Evolutionary conservation across 768 basidiomycete genomes (phyloP).

Genomic region (Tulasnella sp.): DNA sequence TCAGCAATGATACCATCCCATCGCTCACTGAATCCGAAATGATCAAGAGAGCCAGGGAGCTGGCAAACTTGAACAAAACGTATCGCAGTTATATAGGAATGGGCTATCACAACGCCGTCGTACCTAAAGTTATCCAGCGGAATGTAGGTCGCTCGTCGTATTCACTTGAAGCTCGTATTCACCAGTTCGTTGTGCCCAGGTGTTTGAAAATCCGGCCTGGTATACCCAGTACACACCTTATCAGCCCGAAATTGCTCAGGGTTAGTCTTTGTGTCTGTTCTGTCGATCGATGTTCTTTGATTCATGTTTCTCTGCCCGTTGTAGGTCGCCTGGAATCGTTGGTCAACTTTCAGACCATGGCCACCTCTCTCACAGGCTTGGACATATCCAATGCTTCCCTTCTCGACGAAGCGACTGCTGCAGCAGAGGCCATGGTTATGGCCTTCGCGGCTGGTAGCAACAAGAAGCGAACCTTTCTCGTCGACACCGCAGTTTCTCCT

Average conservation of each 20-base stretch:
- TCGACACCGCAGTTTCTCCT: constrained; percentile 76
- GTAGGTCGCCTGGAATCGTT: constrained; percentile 92
- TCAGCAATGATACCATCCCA: constrained; percentile 67
- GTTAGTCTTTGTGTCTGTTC: constrained; percentile 41
- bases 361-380: constrained; percentile 89
- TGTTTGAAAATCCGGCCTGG: constrained; percentile 96
- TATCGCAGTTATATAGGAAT: constrained; percentile 96
- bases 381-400: constrained; percentile 95
- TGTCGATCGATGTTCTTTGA: neutral
- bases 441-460: constrained; percentile 63
- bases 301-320: neutral
- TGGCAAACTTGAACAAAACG: constrained; percentile 74
- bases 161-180: neutral
- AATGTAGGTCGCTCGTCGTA: constrained; percentile 52
- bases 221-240: constrained; percentile 96
- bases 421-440: constrained; percentile 97
- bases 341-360: constrained; percentile 95
- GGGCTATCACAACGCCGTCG: constrained; percentile 94
- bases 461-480: constrained; percentile 79
- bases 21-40: constrained; percentile 85
- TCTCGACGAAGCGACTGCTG: constrained; percentile 91
- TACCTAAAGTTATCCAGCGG: constrained; percentile 91
- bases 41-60: constrained; percentile 62
- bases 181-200: constrained; percentile 42
- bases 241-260: constrained; percentile 98